Base-by-base conservation (phyloP, 2,329 filamentous ascomycete species). In the Diaporthe australafricana region DNA sequence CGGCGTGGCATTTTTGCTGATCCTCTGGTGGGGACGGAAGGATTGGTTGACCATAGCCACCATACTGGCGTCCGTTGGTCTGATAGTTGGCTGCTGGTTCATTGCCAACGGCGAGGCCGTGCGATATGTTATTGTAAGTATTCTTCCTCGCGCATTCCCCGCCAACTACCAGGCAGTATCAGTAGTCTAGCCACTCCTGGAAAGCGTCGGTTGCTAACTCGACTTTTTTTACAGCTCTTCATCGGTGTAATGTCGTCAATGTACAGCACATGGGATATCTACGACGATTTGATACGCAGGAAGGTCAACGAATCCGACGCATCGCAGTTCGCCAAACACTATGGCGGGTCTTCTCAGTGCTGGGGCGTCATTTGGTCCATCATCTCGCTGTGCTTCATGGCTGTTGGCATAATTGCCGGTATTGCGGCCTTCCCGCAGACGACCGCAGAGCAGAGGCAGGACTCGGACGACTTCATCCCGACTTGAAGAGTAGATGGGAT, bases 231-330 rank as follows among this genome's bases (percentile, higher is more conserved):
- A 22, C 73, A 89, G 84, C 86, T 95, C 35, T 95, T 95, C 77
- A 94, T 95, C 73, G 93, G 93, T 52, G 93, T 95, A 76, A 95
- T 95, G 93, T 93, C 90, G 8, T 91, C 90, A 2, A 87, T 95
- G 1, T 95, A 95, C 81, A 93, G 91, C 75, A 92, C 93, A 6
- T 95, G 93, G 93, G 93, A 95, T 84, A 95, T 95, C 76, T 95
- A 92, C 81, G 93, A 96, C 78, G 93, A 96, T 76, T 84, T 95
- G 40, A 94, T 96, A 75, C 83, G 95, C 5, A 88, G 93, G 72
- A 95, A 95, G 82, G 92, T 95, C 66, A 95, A 95, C 80, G 90
- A 87, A 27, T 94, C 92, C 5, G 93, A 96, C 78, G 93, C 93
- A 7, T 93, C 91, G 75, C 92, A 94, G 38, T 95, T 95, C 76